Conservation (phyloP, 176 grass and related monocot genomes). For the Bothriochloa decipiens region DNA sequence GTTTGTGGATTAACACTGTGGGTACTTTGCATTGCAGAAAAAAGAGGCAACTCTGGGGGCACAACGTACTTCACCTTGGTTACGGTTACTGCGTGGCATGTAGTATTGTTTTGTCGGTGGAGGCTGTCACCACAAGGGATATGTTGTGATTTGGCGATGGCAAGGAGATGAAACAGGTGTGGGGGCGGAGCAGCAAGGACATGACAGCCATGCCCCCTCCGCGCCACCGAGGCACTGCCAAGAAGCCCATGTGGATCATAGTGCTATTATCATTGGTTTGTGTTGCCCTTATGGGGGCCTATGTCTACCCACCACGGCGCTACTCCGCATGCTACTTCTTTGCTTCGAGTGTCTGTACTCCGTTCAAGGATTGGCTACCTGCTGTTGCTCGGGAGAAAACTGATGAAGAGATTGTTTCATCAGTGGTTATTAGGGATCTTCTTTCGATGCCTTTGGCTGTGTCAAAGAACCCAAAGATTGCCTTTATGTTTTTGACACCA, state of each 20-base stretch:
- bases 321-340: constrained; percentile 95
- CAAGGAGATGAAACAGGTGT: constrained; percentile 73
- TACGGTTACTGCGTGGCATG: constrained; percentile 35
- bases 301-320: constrained; percentile 77
- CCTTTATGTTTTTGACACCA: constrained; percentile 96
- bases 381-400: constrained; percentile 54
- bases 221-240: constrained; percentile 62
- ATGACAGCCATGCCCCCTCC: constrained; percentile 58
- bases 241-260: constrained; percentile 88
- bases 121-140: constrained; percentile 30
- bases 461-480: constrained; percentile 80
- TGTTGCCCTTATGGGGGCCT: constrained; percentile 72
- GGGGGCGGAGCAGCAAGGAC: constrained; percentile 69
- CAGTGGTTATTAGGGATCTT: constrained; percentile 67
- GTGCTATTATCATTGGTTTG: constrained; percentile 77
- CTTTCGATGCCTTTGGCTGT: constrained; percentile 64
- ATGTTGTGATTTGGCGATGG: constrained; percentile 35
- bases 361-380: constrained; percentile 91
- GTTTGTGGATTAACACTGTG: constrained; percentile 31
- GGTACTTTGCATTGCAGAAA: constrained; percentile 50
- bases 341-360: constrained; percentile 80
- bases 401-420: constrained; percentile 76
- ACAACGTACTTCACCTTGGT: constrained; percentile 4
- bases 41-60: constrained; percentile 23
- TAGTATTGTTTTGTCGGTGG: constrained; percentile 28